Evolutionary conservation across 2,329 filamentous ascomycete species (phyloP), one percentile per base, ranked within the genome.

Genomic region (Graphilbum sp.): DNA sequence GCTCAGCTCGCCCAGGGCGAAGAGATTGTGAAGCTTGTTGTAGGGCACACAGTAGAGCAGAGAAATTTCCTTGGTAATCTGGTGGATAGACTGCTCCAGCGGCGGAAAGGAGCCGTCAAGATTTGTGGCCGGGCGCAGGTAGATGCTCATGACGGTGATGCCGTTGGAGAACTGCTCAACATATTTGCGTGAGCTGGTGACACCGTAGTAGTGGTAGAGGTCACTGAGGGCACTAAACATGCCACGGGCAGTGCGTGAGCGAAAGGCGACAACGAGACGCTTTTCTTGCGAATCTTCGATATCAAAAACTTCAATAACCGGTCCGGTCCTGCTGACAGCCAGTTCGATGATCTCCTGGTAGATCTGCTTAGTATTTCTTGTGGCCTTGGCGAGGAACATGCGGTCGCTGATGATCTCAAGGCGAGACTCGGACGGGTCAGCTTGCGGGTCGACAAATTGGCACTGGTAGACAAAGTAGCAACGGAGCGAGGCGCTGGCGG

Each of bases 401-500:
- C 80, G 80, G 58, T 98, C 90, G 46, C 86, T 84, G 55, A 98
- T 87, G 50, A 88, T 69, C 50, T 95, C 85, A 44, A 98, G 73
- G 48, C 84, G 76, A 25, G 85, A 94, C 67, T 96, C 90, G 37
- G 76, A 72, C 12, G 77, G 74, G 38, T 68, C 62, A 0, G 87
- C 83, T 45, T 76, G 76, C 9, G 79, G 66, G 50, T 88, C 75
- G 48, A 75, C 76, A 59, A 96, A 98, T 53, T 81, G 76, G 59
- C 88, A 94, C 60, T 94, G 84, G 66, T 98, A 98, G 49, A 98
- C 86, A 55, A 98, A 98, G 66, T 98, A 98, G 66, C 90, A 98
- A 45, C 90, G 81, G 40, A 98, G 67, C 39, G 88, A 84, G 41
- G 88, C 77, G 52, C 86, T 79, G 40, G 79, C 77, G 33, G 75